A percentile compares a stretch with the other conserved stretches of the same genome.
phyloP scores from a whole-genome alignment of 805 yeast species.

The Maudiozyma turicensis region DNA sequence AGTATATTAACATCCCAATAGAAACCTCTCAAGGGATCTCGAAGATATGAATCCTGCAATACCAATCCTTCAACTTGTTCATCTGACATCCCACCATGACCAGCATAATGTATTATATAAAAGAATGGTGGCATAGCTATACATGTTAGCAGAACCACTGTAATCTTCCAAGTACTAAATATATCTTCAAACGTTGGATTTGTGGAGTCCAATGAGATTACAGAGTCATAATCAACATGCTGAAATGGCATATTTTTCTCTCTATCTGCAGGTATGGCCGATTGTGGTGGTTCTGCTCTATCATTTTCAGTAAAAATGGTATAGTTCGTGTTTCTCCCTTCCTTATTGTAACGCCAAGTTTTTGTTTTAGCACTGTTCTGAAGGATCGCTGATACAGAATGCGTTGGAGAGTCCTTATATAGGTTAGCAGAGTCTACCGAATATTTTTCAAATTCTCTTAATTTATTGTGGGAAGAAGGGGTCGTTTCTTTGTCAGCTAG shows the following conservation, averaged over 20 bases:
- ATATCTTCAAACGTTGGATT: conserved; percentile 8
- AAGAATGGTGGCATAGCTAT: conserved; percentile 21
- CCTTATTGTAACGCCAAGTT: background rate
- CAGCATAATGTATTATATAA: conserved; percentile 18
- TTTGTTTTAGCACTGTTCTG: no score
- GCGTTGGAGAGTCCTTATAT: no score
- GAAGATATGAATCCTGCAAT: conserved; percentile 13
- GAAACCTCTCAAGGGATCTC: conserved; percentile 18
- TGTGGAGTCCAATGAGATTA: conserved; percentile 11
- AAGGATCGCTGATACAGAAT: no score
- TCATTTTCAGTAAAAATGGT: background rate
- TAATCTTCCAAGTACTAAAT: conserved; percentile 15
- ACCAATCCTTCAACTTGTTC: conserved; percentile 15
- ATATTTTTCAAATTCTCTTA: no score
- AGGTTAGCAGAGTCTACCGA: no score
- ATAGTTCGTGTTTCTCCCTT: background rate
- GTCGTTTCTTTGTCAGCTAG: no score
- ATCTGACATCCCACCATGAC: conserved; percentile 12
- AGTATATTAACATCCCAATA: conserved; percentile 21
- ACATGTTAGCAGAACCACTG: conserved; percentile 11
- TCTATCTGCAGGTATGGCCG: background rate
- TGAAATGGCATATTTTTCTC: conserved; percentile 13
- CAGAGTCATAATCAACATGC: conserved; percentile 14
- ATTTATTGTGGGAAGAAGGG: no score
- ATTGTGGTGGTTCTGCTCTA: background rate